Conservation (phyloP, 371 early-diverging fungal species). For the Saksenaea vasiformis region DNA sequence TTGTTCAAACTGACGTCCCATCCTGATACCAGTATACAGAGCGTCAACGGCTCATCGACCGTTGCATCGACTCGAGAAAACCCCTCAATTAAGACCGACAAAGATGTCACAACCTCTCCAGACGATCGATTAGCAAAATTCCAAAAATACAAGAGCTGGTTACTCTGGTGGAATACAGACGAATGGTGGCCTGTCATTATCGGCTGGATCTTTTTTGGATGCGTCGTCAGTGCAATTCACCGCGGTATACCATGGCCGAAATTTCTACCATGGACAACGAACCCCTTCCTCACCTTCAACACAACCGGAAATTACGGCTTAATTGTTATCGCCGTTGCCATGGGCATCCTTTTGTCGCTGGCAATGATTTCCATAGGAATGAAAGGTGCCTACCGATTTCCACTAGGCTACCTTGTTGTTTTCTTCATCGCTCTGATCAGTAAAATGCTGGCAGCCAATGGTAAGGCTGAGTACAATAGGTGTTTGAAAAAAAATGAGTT, state of each 20-base stretch:
- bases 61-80: not conserved
- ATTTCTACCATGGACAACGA: constrained; percentile 51
- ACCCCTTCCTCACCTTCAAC: constrained; percentile 58
- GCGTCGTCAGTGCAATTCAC: constrained; percentile 49
- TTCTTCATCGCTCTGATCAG: constrained; percentile 54
- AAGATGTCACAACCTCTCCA: not conserved
- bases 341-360: constrained; percentile 54
- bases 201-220: constrained; percentile 60
- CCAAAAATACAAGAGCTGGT: constrained; percentile 32
- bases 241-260: constrained; percentile 48
- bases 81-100: not conserved
- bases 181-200: constrained; percentile 72
- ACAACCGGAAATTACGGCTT: constrained; percentile 45
- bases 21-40: not conserved
- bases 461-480: constrained; percentile 21
- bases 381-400: constrained; percentile 44
- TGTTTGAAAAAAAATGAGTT: not conserved
- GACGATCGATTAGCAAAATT: constrained; percentile 1
- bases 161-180: constrained; percentile 65
- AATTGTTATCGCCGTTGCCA: constrained; percentile 51
- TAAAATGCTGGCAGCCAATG: constrained; percentile 61
- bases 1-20: constrained; percentile 1
- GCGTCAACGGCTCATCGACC: constrained; percentile 1
- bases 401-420: constrained; percentile 49
- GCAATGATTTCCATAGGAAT: constrained; percentile 42